These are phyloP conservation scores for Podaxis carcinomalis DNA, from an alignment of 768 basidiomycete species.

Conservation along the genomic window DNA sequence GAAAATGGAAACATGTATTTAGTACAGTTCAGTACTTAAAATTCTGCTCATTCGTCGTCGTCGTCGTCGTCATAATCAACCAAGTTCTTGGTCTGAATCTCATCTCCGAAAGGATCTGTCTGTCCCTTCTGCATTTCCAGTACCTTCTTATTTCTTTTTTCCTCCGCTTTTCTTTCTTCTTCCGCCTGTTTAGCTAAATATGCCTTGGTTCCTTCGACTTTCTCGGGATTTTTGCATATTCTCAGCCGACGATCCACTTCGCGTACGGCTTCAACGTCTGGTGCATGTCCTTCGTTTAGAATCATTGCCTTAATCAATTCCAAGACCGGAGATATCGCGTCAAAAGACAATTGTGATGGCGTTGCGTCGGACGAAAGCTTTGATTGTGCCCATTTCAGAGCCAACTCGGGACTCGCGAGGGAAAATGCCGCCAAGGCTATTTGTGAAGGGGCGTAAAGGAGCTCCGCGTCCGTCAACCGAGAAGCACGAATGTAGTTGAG, in stretches of 20 bases:
- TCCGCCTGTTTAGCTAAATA: conserved; percentile 70
- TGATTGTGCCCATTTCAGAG: conserved; percentile 54
- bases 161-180: conserved; percentile 64
- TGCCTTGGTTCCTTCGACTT: conserved; percentile 84
- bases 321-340: conserved; percentile 25
- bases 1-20: conserved; percentile 20
- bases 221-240: conserved; percentile 94
- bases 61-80: conserved; percentile 64
- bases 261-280: conserved; percentile 81
- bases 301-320: conserved; percentile 57
- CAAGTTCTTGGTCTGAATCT: conserved; percentile 35
- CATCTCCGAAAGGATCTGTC: conserved; percentile 71
- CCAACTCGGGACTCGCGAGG: conserved; percentile 56
- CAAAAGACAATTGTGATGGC: conserved; percentile 6
- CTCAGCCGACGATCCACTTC: conserved; percentile 86
- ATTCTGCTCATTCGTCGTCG: conserved; percentile 28
- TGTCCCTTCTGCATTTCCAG: conserved; percentile 38
- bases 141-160: conserved; percentile 65
- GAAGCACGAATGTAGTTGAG: conserved; percentile 68
- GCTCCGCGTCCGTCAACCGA: conserved; percentile 86
- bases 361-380: conserved; percentile 20
- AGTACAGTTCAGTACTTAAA: background rate
- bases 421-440: conserved; percentile 82
- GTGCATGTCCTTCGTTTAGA: conserved; percentile 46
- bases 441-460: conserved; percentile 90